Evolutionary conservation across 176 grass and related monocot species (phyloP).

Genomic region (Triticum turgidum): DNA sequence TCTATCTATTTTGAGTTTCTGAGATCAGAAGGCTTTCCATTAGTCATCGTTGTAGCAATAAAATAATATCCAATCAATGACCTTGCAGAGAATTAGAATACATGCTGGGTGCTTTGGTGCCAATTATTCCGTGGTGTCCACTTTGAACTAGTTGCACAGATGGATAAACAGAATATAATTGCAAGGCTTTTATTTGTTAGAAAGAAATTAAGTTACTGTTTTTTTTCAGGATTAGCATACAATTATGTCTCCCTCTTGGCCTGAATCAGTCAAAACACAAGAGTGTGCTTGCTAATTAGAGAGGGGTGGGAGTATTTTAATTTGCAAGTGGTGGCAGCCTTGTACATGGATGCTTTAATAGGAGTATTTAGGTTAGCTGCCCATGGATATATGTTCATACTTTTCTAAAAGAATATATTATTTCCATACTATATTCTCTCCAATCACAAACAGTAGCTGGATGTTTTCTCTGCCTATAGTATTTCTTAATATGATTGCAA

Average conservation of each 20-base stretch:
- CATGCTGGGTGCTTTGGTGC: background rate
- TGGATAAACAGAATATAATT: background rate
- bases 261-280: background rate
- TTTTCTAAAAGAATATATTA: too few species aligned
- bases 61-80: background rate
- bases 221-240: background rate
- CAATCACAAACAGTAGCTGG: conserved; percentile 28
- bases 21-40: background rate
- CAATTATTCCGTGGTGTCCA: background rate
- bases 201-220: background rate
- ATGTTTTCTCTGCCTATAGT: background rate
- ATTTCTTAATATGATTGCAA: conserved; percentile 33
- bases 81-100: background rate
- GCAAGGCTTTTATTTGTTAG: background rate
- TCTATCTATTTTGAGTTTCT: conserved; percentile 19
- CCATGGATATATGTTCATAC: background rate
- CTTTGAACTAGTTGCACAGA: background rate
- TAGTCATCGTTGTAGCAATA: background rate
- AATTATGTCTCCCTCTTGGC: background rate
- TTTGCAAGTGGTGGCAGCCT: conserved; percentile 25
- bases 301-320: background rate
- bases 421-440: background rate
- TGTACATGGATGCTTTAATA: background rate
- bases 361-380: background rate
- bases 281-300: background rate